Base-by-base conservation (phyloP, 352 stramenopile genomes). In the Globisporangium middletonii region DNA sequence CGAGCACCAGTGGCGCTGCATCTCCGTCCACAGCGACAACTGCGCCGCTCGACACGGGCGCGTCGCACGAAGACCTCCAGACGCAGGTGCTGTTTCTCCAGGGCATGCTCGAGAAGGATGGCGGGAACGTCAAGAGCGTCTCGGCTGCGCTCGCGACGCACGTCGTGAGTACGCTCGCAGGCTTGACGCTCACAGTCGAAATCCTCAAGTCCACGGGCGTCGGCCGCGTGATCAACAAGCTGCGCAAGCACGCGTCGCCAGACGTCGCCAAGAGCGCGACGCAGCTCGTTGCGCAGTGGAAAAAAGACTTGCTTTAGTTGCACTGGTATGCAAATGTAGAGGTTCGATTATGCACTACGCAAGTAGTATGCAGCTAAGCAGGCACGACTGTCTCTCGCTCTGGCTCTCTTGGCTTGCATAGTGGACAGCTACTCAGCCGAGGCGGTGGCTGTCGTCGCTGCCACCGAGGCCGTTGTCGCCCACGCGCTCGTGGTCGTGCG, bases 181-280 rank as follows among this genome's bases (percentile, higher is more conserved):
- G 59, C 42, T 79, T 95, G 72, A 61, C 68, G 52, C 70, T 95
- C 41, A 93, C 73, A 50, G 82, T 95, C 53, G 83, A 93, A 57
- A 88, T 92, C 58, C 67, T 95, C 44, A 95, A 95, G 64, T 73
- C 54, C 51, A 95, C 85, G 26, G 85, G 85, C 54, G 55, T 95
- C 18, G 85, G 85, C 1, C 77, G 81, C 47, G 85, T 83, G 49
- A 92, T 95, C 66, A 93, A 93, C 71, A 95, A 95, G 59, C 67
- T 95, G 23, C 77, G 83, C 45, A 95, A 95, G 64, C 85, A 95
- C 44, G 58, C 68, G 19, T 66, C 69, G 30, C 62, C 83, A 5
- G 61, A 82, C 1, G 85, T 95, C 9, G 77, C 83, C 18, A 88
- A 83, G 53, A 64, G 62, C 9, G 83, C 85, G 1, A 83, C 79